Conservation (phyloP, 164 flowering plant genomes). For the Piper longum region DNA sequence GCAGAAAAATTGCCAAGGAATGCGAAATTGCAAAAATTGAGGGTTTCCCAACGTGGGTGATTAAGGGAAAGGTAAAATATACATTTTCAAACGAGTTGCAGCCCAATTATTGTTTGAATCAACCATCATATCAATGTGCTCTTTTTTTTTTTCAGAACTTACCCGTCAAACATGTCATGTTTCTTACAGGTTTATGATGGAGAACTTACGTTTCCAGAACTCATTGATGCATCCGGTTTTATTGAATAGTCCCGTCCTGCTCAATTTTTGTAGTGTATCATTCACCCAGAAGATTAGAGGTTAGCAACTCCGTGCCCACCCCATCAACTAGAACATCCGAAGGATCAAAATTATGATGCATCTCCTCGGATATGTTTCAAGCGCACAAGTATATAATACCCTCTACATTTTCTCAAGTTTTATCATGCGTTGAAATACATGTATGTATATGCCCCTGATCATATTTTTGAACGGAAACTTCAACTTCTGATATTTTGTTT, state of each 20-base stretch:
- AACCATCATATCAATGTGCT: background rate
- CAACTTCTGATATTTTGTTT: no score
- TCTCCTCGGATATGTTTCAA: no score
- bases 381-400: no score
- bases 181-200: conserved; percentile 58
- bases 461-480: no score
- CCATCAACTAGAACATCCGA: no score
- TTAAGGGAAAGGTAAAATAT: conserved; percentile 67
- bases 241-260: conserved; percentile 15
- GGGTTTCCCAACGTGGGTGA: conserved; percentile 91
- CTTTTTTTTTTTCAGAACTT: background rate
- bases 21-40: conserved; percentile 55
- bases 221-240: conserved; percentile 52
- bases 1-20: conserved; percentile 45
- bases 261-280: background rate
- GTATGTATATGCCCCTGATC: no score
- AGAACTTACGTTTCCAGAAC: conserved; percentile 45
- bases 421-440: no score
- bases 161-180: background rate
- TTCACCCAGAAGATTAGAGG: no score
- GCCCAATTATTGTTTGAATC: background rate
- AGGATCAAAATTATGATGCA: no score
- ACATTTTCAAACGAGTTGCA: background rate
- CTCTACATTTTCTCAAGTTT: no score
- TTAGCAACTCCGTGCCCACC: no score